Evolutionary conservation across 1,139 yeast species (phyloP), one percentile per base, ranked within the genome.

Genomic region (Taiozyma sp.): DNA sequence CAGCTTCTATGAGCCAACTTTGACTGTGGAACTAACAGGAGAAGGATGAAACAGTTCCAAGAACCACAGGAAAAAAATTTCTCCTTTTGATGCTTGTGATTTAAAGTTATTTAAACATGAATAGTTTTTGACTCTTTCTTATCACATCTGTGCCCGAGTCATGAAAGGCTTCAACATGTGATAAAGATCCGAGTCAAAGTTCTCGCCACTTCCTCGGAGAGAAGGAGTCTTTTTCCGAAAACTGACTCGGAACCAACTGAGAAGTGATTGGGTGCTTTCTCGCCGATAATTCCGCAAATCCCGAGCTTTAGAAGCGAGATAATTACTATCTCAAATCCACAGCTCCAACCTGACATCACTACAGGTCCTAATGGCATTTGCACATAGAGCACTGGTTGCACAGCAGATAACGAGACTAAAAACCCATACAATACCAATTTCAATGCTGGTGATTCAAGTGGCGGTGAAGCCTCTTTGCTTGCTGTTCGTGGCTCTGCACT

Each of bases 401-500:
- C 86, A 82, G 53, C 83, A 81, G 58, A 65, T 81, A 53, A 74
- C 79, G 59, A 66, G 30, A 80, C 85, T 0, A 49, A 19, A 19
- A 19, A 19, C 19, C 19, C 19, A n/a, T 61, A 67, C 50, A 79
- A 81, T 58, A 67, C 69, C 22, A 58, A 58, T 1, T 66, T 80
- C 37, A 67, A 79, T 2, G 62, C 75, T 19, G 86, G 86, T 39
- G 87, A 87, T 1, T 76, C 82, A 4, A 75, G 82, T n/a, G 85
- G 85, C 8, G 88, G 88, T 44, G 87, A 80, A 62, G 85, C 80
- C 14, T 76, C 85, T 0, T 62, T 81, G n/a, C 62, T 80, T 28
- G 82, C 76, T 2, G 63, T 76, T 26, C 68, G 71, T 42, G 84
- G 79, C 2, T 73, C 83, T 0, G 68, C 73, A 8, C 52, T 80